phyloP scores from a whole-genome alignment of 345 rosid species.

The Eucalyptus microcorys region DNA sequence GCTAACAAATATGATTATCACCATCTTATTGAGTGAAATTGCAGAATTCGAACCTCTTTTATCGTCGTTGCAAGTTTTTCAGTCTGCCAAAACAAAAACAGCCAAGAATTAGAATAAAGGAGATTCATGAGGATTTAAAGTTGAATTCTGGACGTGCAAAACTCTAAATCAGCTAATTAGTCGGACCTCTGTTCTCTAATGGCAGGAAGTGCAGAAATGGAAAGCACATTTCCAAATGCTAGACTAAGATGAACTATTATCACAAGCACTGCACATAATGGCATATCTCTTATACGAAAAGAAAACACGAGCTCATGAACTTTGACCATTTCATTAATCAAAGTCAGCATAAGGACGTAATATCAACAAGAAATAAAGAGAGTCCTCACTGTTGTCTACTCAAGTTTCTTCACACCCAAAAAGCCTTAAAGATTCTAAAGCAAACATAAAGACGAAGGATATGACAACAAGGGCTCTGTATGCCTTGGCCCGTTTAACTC shows the following conservation, averaged over 20 bases:
- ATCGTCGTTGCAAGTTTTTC: constrained; percentile 44
- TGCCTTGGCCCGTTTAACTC: neutral
- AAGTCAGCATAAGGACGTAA: neutral
- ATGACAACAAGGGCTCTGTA: neutral
- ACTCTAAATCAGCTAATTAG: neutral
- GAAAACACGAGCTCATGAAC: neutral
- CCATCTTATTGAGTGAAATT: neutral
- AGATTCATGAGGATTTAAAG: neutral
- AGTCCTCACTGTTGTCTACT: neutral
- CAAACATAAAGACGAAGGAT: neutral
- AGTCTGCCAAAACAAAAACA: constrained; percentile 31
- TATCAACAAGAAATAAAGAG: neutral
- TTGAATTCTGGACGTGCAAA: neutral
- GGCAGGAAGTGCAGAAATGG: neutral
- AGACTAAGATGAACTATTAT: neutral
- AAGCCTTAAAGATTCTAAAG: neutral
- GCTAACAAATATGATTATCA: neutral
- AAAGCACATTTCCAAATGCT: neutral
- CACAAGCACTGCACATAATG: neutral
- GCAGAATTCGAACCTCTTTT: constrained; percentile 29
- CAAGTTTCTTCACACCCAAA: neutral
- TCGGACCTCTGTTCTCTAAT: neutral
- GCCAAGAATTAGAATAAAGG: neutral
- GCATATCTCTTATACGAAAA: neutral
- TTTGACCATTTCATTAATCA: neutral